Evolutionary conservation across 805 yeast species (phyloP), one percentile per base, ranked within the genome.

Genomic region (Wickerhamiella sergipiensis): DNA sequence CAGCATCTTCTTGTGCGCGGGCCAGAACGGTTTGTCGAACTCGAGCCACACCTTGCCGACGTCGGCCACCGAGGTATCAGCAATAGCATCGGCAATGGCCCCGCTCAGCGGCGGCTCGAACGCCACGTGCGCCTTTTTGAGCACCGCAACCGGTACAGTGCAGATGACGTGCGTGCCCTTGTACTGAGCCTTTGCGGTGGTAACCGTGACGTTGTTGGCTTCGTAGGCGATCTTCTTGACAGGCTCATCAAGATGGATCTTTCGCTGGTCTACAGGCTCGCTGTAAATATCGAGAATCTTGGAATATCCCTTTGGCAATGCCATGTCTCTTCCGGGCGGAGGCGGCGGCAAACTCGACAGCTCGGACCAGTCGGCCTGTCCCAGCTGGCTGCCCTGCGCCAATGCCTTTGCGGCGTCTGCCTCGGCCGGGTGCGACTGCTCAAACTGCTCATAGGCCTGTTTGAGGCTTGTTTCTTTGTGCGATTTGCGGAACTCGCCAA

Each of bases 11-110:
- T 78, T 79, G 6, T 57, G 57, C n/a, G 66, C 64, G 39, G 76
- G 76, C 92, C 92, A 84, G 65, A 80, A 81, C 12, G 74, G 64
- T 1, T 62, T 52, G 12, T 76, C 77, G 62, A 85, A 85, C 61
- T 84, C 90, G 54, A 84, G 71, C 1, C 83, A 68, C 10, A 84
- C 78, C 64, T 85, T 85, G 0, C 92, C 92, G 46, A 85, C 64
- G 1, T 81, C 73, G 0, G 88, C 85, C 60, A 74, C 49, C 26
- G 48, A 46, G 8, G 53, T 43, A 22, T 48, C 31, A 15, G 50
- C 44, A 26, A 60, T 42, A 5, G 64, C 58, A 29, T 49, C 31
- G 9, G 12, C 31, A 19, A 61, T 15, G 22, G 38, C 22, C 2
- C 42, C 46, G 23, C 53, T 50, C 6, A 64, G 52, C 31, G 43